phyloP scores from a whole-genome alignment of 495 filamentous ascomycete genomes.

The Aspergillus wentii region DNA sequence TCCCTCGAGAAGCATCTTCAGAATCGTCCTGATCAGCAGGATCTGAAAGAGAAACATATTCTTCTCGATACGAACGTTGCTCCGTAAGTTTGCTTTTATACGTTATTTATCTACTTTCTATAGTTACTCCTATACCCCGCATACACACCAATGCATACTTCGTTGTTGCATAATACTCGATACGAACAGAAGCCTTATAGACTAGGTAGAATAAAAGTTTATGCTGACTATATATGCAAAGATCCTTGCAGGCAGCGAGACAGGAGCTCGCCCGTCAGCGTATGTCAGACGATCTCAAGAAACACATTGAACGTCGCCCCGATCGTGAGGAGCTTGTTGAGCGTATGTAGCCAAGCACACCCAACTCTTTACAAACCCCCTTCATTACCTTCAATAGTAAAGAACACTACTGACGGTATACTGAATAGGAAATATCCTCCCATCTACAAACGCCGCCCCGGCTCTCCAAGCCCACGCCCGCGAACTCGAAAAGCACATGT shows the following conservation, averaged over 20 bases:
- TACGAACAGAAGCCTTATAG: too few species aligned
- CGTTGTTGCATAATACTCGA: too few species aligned
- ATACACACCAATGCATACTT: too few species aligned
- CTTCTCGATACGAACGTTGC: conserved; percentile 67
- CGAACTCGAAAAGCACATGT: conserved; percentile 81
- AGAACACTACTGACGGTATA: not conserved
- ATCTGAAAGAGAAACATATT: conserved; percentile 73
- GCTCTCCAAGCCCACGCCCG: conserved; percentile 70
- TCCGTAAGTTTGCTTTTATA: conserved; percentile 43
- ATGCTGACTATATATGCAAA: too few species aligned
- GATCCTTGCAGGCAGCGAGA: conserved; percentile 56
- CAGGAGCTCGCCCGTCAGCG: conserved; percentile 62
- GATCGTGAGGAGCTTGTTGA: conserved; percentile 65
- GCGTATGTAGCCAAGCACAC: too few species aligned
- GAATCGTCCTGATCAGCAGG: conserved; percentile 71
- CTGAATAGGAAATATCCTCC: conserved; percentile 71
- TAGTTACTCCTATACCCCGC: too few species aligned
- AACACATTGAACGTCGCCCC: conserved; percentile 59
- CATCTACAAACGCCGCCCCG: conserved; percentile 60
- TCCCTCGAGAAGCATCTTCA: conserved; percentile 84
- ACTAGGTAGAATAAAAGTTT: too few species aligned
- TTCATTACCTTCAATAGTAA: not conserved
- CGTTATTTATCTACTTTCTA: not conserved
- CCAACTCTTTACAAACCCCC: too few species aligned
- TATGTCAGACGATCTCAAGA: conserved; percentile 60